Base-by-base conservation (phyloP, 202 grass and related monocot species). In the Carex sylvatica region DNA sequence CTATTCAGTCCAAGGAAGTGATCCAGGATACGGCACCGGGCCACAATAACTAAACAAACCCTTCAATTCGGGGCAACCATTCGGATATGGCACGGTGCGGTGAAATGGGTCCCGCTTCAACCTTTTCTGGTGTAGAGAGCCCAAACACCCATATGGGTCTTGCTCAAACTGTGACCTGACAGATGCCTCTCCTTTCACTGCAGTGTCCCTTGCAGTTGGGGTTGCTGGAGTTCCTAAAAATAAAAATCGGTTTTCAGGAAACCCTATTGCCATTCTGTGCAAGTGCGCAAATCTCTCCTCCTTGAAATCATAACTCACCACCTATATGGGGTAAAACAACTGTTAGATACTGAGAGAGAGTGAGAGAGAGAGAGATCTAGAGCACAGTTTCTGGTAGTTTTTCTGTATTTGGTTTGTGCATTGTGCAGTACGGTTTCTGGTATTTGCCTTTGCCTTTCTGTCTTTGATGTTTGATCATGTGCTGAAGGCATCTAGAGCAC, bases 271-370 rank as follows among this genome's bases (percentile, higher is more conserved):
- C 12, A 83, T 85, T 80, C 96, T 88, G 55, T 95, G 96, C 83
- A 98, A 72, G 16, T 91, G 87, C 0, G 84, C 86, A 55, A 98
- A 98, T 59, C 96, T 90, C 64, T 93, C 92, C 79, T 92, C 91
- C 85, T 98, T 98, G 74, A 91, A 98, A 88, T 93, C 92, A 86
- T 98, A 98, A 68, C 92, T 98, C 77, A 98, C 85, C 16, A 98
- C 92, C 96, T 95, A 66, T 20, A 26, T 66, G 46, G 8, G 6
- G 52, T 40, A 71, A 58, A 76, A 44, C 6, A 63, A 63, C 0
- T 16, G n/a, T 78, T 79, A 69, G 46, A 51, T 61, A 35, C 65
- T 47, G 40, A 77, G 19, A 16, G 52, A 80, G 20, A 78, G 51
- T 14, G 4, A 14, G 10, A 23, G 23, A 79, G 36, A 40, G 38